Evolutionary conservation across 2,329 filamentous ascomycete genomes (phyloP).

Genomic region (Trichoderma semiorbis): DNA sequence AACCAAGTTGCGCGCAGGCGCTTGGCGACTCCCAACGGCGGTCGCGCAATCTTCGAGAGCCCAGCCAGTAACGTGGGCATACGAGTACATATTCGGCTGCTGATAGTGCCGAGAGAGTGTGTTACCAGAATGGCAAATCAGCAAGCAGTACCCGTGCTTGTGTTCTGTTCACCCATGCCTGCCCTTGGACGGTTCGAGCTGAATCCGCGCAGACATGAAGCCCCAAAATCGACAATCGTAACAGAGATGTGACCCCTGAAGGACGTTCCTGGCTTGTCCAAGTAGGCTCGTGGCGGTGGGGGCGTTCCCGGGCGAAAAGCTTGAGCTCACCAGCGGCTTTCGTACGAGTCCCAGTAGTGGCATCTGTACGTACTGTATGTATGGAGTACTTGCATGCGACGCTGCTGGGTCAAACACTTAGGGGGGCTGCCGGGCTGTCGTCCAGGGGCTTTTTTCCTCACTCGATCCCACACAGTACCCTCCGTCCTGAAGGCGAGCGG

Average conservation of each 20-base stretch:
- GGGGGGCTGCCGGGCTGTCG: constrained; percentile 2
- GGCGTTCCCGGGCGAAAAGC: constrained; percentile 5
- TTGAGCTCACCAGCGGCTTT: constrained; percentile 8
- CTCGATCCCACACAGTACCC: constrained; percentile 9
- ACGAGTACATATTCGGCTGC: not conserved
- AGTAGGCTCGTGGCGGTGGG: constrained; percentile 17
- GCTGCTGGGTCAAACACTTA: constrained; percentile 15
- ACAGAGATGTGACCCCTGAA: constrained; percentile 6
- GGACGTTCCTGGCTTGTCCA: constrained; percentile 13
- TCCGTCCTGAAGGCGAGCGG: constrained; percentile 8
- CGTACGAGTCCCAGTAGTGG: not conserved
- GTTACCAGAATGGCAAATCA: not conserved
- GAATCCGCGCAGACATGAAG: not conserved
- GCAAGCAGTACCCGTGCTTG: not conserved
- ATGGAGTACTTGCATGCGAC: not conserved
- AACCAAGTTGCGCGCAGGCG: not conserved
- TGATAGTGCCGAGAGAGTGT: not conserved
- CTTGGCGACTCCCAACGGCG: not conserved
- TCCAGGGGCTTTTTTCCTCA: constrained; percentile 11
- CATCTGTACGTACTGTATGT: not conserved
- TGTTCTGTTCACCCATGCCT: not conserved
- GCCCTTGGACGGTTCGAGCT: not conserved
- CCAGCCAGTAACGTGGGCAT: constrained; percentile 1
- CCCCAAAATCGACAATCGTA: constrained; percentile 2
- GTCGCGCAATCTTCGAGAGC: not conserved